Evolutionary conservation across 805 yeast genomes (phyloP), one percentile per base, ranked within the genome.

Genomic region (Barnettozyma sp.): DNA sequence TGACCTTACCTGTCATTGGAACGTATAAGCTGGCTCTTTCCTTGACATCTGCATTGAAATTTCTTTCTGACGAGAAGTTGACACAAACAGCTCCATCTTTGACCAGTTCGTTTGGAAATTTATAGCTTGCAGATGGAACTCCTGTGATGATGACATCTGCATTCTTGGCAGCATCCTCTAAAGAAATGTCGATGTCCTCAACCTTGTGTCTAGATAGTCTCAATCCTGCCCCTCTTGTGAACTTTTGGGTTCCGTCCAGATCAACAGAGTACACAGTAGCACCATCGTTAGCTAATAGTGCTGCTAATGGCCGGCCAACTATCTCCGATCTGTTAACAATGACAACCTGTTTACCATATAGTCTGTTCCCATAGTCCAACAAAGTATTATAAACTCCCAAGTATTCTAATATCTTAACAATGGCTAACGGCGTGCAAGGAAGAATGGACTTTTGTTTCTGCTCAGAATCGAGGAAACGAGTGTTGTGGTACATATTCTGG

Each of bases 131-230:
- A 2, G 83, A 70, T 5, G 98, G 98, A 7, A 92, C 98, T 35
- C 98, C 98, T 3, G 98, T 92, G 46, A 92, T 83, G 36, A 92
- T 76, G 14, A 92, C 96, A 57, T 92, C 98, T 10, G 96, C 85
- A 30, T 65, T 69, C 22, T 71, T 67, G 3, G 90, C 81, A 19
- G 82, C 73, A 37, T 77, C 72, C 46, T 81, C 76, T 22, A 88
- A 58, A 1, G 79, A 62, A 28, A 52, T 48, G 33, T 66, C 64
- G 15, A 71, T 59, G 40, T 78, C 82, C 35, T 73, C 71, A 11
- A 87, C 96, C 44, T 79, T 81, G 58, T 92, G 98, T 54, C 88
- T 79, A 38, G 71, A 76, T 50, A 81, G 74, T 54, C 74, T 76
- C 49, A 92, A 67, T 26, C 94, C 94, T 50, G 85, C 94, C 23